Evolutionary conservation across 164 flowering plant genomes (phyloP).

Genomic region (Warburgia ugandensis): DNA sequence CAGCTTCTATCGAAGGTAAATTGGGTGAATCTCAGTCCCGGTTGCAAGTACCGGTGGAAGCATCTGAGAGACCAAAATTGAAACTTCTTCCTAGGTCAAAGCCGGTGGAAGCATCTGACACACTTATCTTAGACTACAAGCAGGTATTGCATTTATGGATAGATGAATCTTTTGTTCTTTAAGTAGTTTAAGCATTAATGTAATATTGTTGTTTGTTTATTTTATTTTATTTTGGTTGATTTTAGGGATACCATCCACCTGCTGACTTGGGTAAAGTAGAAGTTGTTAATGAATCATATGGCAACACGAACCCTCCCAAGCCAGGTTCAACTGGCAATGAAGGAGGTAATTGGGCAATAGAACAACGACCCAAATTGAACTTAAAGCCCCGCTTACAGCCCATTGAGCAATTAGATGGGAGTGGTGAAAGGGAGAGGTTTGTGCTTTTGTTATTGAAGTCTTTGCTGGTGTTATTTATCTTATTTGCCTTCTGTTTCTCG

Average conservation of each 20-base stretch:
- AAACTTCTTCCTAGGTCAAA: conserved; percentile 72
- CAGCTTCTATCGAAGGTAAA: conserved; percentile 24
- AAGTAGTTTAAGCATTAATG: background rate
- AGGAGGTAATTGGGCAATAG: conserved; percentile 31
- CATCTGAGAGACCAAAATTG: conserved; percentile 64
- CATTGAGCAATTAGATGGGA: conserved; percentile 37
- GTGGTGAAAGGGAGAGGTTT: conserved; percentile 50
- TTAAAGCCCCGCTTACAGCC: conserved; percentile 73
- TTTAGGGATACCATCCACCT: conserved; percentile 25
- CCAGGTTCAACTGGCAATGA: conserved; percentile 37
- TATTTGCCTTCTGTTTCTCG: too few species aligned
- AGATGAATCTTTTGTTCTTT: background rate
- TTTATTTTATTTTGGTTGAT: conserved; percentile 5
- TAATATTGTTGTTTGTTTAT: background rate
- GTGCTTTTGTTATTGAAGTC: conserved; percentile 9
- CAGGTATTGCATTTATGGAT: conserved; percentile 35
- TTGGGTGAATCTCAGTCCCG: conserved; percentile 24
- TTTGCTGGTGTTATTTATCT: conserved; percentile 2
- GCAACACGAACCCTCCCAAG: conserved; percentile 25
- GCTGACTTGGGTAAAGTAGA: conserved; percentile 27
- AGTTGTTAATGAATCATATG: conserved; percentile 19
- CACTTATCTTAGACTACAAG: conserved; percentile 29
- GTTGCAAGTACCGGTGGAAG: conserved; percentile 29
- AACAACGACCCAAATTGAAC: conserved; percentile 75
- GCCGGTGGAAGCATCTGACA: conserved; percentile 49